Percentiles rank a stretch among this genome's conserved stretches.
These are phyloP conservation scores for Lagerstroemia speciosa DNA, from an alignment of 345 rosid species.

Conservation along the genomic window DNA sequence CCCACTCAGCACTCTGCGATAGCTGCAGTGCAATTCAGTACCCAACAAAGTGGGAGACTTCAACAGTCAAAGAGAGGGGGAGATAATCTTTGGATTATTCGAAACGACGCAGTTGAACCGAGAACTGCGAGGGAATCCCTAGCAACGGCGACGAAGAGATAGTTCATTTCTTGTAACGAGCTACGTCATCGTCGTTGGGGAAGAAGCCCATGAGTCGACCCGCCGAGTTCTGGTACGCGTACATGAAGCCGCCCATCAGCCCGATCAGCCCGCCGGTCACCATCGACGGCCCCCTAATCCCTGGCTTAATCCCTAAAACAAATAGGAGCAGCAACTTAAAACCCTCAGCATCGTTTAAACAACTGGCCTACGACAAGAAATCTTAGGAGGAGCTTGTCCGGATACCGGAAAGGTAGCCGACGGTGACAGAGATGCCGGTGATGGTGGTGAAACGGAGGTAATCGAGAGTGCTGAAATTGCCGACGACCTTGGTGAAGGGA, in stretches of 20 bases:
- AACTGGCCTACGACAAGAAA: background rate
- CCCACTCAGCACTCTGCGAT: background rate
- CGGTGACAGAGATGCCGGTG: conserved; percentile 44
- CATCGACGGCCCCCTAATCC: conserved; percentile 88
- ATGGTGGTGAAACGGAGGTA: conserved; percentile 38
- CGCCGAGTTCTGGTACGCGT: conserved; percentile 94
- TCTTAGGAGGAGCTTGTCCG: background rate
- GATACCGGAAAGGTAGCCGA: conserved; percentile 43
- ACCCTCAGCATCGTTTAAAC: background rate
- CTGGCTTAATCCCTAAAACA: conserved; percentile 72
- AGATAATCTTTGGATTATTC: background rate
- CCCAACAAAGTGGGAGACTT: background rate
- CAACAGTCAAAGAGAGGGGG: background rate
- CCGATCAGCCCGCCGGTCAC: conserved; percentile 97
- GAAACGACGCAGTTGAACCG: background rate
- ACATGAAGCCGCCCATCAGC: conserved; percentile 98
- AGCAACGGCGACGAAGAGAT: conserved; percentile 1
- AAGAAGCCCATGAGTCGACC: conserved; percentile 96
- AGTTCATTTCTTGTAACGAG: conserved; percentile 50
- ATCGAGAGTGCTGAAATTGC: conserved; percentile 42
- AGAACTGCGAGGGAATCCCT: background rate
- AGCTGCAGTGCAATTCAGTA: background rate
- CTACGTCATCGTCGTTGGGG: conserved; percentile 84
- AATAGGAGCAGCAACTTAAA: background rate
- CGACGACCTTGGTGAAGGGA: conserved; percentile 62